Base-by-base conservation (phyloP, 2,329 filamentous ascomycete species). In the Acrocalymma vagum region DNA sequence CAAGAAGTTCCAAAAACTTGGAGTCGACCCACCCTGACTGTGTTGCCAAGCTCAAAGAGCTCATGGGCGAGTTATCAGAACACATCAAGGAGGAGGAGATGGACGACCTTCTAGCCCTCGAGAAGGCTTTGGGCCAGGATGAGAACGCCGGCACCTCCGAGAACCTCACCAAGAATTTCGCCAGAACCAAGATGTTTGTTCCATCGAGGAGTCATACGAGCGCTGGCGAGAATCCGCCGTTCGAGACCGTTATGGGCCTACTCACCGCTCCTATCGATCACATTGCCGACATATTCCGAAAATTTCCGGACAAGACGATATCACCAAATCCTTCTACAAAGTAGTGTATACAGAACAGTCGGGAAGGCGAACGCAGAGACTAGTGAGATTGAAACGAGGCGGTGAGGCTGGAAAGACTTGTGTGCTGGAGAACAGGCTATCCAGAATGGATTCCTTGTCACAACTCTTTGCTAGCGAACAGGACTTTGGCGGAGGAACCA, bases 221-320 rank as follows among this genome's bases (percentile, higher is more conserved):
- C 16, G 65, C 58, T 3, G 76, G 76, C 0, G 72, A 80, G 45
- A 73, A 74, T 23, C 79, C 79, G 3, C 78, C 77, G 0, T 84
- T 82, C 43, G 80, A 84, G 70, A 80, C 76, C 0, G 78, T 73
- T 0, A 74, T 73, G 42, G 80, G 78, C 0, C 51, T 85, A 15
- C 46, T 85, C 60, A 66, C 77, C 0, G 79, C 81, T 10, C 82
- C 82, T 0, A 67, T 85, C 13, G 83, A 85, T 58, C 75, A 74
- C 43, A 46, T 85, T 21, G 67, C 65, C 24, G 80, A 85, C 58
- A 34, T 82, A 6, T 81, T 84, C 48, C 65, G 76, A 14, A 79
- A 77, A 56, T 85, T 82, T 51, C 79, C 78, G 3, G 63, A 74
- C 17, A 41, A 67, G 38, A 66, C 38, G 31, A 34, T 41, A 21